Base-by-base conservation (phyloP, 352 stramenopile genomes). In the Peronospora tabacina region DNA sequence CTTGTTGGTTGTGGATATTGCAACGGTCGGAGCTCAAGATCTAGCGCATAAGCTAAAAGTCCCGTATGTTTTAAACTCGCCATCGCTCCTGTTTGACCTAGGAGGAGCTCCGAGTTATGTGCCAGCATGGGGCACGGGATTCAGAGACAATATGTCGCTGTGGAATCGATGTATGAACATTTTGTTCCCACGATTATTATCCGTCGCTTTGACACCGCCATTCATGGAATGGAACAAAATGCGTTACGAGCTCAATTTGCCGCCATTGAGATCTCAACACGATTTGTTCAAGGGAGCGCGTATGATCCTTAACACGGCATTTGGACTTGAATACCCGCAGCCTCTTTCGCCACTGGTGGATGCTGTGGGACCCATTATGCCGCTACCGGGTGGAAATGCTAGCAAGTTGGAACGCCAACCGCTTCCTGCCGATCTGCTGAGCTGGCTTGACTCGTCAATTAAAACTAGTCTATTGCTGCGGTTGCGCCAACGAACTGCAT, bases 201-300 rank as follows among this genome's bases (percentile, higher is more conserved):
- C 80, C 0, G 78, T 92, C 19, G 84, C 82, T 16, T 67, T 95
- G 52, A 95, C 84, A n/a, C 82, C 84, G 34, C 79, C 83, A 26
- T 95, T 93, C 64, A 88, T 91, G 74, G 75, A 90, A 56, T 53
- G 92, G 41, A 94, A 94, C 70, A 86, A 93, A 63, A 68, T 90
- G 53, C 70, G 80, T 3, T 89, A 77, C 52, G 79, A 91, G 49
- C 63, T 92, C 30, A 58, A 79, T 1, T 64, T 95, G 36, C 58
- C 67, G 45, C 73, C 79, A 0, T 91, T 85, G 48, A 61, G 78
- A 4, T 92, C 80, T 5, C 85, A 95, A 61, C 81, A 95, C 62
- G 84, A 94, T 63, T 61, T 95, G 15, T 94, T 94, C 63, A 87
- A 87, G 36, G 83, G 80, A 40, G 70, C 76, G 10, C 78, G 82